phyloP scores from a whole-genome alignment of 208 protist genomes.

The Trypanosoma brucei region DNA sequence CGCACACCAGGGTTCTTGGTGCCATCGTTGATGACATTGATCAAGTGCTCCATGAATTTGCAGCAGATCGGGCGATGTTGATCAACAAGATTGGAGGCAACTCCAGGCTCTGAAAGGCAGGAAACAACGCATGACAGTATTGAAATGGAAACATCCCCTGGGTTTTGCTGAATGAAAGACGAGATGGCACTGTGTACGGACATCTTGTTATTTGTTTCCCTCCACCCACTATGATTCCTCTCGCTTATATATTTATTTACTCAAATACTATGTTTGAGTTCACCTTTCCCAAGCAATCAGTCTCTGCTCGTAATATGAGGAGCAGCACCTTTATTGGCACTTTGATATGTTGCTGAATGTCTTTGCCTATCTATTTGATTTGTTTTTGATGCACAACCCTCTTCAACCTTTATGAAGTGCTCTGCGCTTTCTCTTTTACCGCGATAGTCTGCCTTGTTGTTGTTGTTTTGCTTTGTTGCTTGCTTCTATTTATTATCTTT shows the following conservation, averaged over 20 bases:
- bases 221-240: background rate
- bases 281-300: too few relatives aligned
- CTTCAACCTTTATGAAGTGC: background rate
- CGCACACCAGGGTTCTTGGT: conserved; percentile 54
- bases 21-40: conserved; percentile 60
- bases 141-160: conserved; percentile 41
- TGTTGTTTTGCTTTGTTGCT: background rate
- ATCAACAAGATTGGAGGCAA: conserved; percentile 25
- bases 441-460: background rate
- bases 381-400: background rate
- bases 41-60: conserved; percentile 32
- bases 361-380: background rate
- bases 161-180: conserved; percentile 46
- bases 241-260: background rate
- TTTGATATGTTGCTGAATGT: background rate
- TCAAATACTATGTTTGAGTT: too few relatives aligned
- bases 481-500: conserved; percentile 1
- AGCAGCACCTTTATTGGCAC: too few relatives aligned
- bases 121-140: conserved; percentile 46
- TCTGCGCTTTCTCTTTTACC: background rate
- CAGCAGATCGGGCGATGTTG: conserved; percentile 21
- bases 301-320: too few relatives aligned
- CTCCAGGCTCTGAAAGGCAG: conserved; percentile 37
- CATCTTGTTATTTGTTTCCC: conserved; percentile 15
- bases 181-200: conserved; percentile 46